These are phyloP conservation scores for Oryza rufipogon DNA, from an alignment of 176 grass and related monocot genomes.

Conservation along the genomic window DNA sequence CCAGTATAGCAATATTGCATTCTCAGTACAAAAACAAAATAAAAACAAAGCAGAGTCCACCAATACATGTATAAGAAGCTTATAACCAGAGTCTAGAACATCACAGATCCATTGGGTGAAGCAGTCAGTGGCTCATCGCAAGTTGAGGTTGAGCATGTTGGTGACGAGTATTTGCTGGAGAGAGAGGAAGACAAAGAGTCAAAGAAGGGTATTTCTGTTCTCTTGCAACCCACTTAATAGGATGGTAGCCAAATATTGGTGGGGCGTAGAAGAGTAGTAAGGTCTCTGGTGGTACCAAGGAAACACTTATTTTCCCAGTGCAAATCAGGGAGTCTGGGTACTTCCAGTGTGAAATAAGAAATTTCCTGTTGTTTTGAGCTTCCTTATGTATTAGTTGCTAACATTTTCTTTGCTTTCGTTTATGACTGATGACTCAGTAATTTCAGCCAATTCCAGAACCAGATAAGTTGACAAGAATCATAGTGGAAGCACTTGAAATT, in stretches of 20 bases:
- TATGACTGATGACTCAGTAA: neutral
- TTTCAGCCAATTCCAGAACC: constrained; percentile 63
- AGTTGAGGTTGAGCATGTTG: neutral
- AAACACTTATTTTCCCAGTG: neutral
- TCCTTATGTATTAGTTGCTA: neutral
- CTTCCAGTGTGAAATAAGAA: neutral
- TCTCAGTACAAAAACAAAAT: neutral
- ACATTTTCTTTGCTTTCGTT: neutral
- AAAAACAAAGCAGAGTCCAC: neutral
- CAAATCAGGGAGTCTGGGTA: neutral
- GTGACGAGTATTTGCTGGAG: neutral
- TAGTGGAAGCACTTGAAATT: constrained; percentile 60
- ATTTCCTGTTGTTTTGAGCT: neutral
- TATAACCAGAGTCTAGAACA: neutral
- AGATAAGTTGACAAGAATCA: constrained; percentile 55
- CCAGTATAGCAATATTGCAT: neutral
- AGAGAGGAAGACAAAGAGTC: neutral
- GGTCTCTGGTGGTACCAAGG: neutral
- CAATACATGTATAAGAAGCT: neutral
- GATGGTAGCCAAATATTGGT: neutral
- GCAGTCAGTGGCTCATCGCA: neutral
- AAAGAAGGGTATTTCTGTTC: neutral
- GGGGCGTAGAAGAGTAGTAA: neutral
- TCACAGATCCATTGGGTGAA: neutral
- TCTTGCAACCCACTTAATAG: neutral